phyloP scores from a whole-genome alignment of 202 grass and related monocot species.

The Setaria italica region DNA sequence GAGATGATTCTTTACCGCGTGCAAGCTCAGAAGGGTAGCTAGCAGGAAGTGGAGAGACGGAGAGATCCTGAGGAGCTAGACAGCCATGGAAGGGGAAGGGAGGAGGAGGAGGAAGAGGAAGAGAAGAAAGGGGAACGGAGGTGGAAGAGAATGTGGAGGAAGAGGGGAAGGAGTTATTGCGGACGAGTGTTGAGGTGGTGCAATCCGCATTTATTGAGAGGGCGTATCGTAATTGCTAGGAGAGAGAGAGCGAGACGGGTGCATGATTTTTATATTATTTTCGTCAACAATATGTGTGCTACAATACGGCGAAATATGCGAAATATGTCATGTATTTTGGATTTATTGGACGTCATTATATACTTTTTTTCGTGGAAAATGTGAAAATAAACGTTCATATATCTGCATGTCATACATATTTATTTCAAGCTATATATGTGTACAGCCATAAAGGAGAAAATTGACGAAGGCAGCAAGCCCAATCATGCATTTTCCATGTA shows the following conservation, averaged over 20 bases:
- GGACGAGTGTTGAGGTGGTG: slow-evolving; percentile 78
- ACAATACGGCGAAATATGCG: not conserved
- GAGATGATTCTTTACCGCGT: slow-evolving; percentile 31
- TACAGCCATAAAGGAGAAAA: slow-evolving; percentile 39
- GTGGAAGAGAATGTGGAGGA: slow-evolving; percentile 82
- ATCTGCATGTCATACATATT: slow-evolving; percentile 38
- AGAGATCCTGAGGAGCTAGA: slow-evolving; percentile 36
- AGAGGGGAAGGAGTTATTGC: slow-evolving; percentile 76
- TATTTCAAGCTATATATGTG: slow-evolving; percentile 13
- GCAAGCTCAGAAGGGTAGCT: slow-evolving; percentile 55
- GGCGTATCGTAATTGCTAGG: slow-evolving; percentile 65
- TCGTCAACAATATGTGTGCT: slow-evolving; percentile 16
- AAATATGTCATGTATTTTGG: slow-evolving; percentile 15
- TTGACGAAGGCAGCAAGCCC: not conserved
- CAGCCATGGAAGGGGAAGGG: slow-evolving; percentile 47
- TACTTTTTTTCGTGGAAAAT: not conserved
- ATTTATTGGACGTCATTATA: slow-evolving; percentile 11
- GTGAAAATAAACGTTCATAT: slow-evolving; percentile 19
- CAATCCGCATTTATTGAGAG: slow-evolving; percentile 95
- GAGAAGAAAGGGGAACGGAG: slow-evolving; percentile 61
- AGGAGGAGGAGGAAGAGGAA: slow-evolving; percentile 40
- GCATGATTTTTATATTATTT: slow-evolving; percentile 29
- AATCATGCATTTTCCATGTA: not conserved
- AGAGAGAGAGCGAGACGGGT: slow-evolving; percentile 48
- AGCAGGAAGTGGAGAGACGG: slow-evolving; percentile 32